These are phyloP conservation scores for Venturiaceae sp. DNA, from an alignment of 2,329 filamentous ascomycete genomes.

Conservation along the genomic window DNA sequence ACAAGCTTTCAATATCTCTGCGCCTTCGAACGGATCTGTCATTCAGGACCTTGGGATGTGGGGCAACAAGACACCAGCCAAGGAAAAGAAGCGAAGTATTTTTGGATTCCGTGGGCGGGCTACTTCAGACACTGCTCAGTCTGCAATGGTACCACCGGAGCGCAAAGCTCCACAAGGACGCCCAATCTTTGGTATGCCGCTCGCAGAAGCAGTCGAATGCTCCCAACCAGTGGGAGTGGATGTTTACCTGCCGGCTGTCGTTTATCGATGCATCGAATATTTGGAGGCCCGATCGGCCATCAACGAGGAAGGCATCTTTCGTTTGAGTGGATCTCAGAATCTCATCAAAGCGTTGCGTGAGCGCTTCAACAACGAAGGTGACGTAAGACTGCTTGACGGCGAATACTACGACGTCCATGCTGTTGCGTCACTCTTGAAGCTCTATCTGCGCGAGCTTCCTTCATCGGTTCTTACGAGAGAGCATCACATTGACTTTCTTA, in stretches of 20 bases:
- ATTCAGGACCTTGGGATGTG: conserved; percentile 77
- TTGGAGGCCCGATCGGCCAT: conserved; percentile 73
- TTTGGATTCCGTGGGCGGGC: conserved; percentile 53
- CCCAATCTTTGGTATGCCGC: conserved; percentile 69
- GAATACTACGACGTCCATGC: conserved; percentile 94
- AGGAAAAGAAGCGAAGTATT: conserved; percentile 70
- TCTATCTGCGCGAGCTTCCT: conserved; percentile 87
- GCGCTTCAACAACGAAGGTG: conserved; percentile 86
- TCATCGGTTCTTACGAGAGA: conserved; percentile 86
- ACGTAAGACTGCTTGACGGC: conserved; percentile 79
- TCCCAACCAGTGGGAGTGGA: conserved; percentile 64
- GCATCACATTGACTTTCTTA: conserved; percentile 78
- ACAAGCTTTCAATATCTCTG: conserved; percentile 52
- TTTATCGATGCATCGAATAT: conserved; percentile 93
- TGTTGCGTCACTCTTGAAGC: conserved; percentile 84
- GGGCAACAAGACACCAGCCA: conserved; percentile 72
- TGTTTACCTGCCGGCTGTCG: conserved; percentile 77
- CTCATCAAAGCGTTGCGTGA: conserved; percentile 87
- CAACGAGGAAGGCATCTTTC: conserved; percentile 89
- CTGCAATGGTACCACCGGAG: conserved; percentile 25
- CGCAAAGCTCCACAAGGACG: conserved; percentile 34
- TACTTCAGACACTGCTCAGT: conserved; percentile 53
- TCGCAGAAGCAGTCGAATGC: conserved; percentile 78
- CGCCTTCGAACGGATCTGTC: conserved; percentile 70
- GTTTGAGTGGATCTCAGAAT: conserved; percentile 91